Conservation (phyloP, 2,329 filamentous ascomycete genomes). For the Fusarium xylarioides region DNA sequence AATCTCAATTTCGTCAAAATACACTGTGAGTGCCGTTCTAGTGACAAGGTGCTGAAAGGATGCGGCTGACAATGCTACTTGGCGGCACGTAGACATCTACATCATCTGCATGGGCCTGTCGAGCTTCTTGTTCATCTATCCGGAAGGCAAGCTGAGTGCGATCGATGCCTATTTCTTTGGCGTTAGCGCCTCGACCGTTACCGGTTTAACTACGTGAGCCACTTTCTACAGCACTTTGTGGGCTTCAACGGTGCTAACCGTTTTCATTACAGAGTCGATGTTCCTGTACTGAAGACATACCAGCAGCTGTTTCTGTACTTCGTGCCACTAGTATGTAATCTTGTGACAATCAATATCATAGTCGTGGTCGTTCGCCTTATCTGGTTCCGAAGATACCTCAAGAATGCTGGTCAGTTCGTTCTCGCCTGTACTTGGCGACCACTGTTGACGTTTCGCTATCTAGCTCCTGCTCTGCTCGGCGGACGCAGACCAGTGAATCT, state of each 20-base stretch:
- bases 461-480: constrained; percentile 31
- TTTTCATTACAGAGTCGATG: constrained; percentile 52
- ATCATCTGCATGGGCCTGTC: constrained; percentile 38
- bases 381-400: constrained; percentile 60
- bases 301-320: constrained; percentile 63
- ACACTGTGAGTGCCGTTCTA: constrained; percentile 38
- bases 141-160: constrained; percentile 41
- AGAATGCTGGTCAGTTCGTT: constrained; percentile 46
- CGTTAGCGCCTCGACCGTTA: constrained; percentile 59
- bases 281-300: constrained; percentile 58
- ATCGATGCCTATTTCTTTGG: constrained; percentile 62
- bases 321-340: constrained; percentile 57
- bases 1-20: constrained; percentile 41
- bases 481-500: neutral
- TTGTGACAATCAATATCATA: constrained; percentile 59
- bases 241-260: constrained; percentile 8
- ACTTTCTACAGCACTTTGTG: neutral
- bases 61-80: constrained; percentile 11
- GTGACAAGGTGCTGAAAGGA: neutral
- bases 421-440: neutral
- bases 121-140: constrained; percentile 35
- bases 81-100: constrained; percentile 34
- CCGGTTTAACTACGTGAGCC: constrained; percentile 59
- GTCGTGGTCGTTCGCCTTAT: constrained; percentile 58
- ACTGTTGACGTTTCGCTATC: neutral